Conservation (phyloP, 345 rosid species). For the Noccaea caerulescens region DNA sequence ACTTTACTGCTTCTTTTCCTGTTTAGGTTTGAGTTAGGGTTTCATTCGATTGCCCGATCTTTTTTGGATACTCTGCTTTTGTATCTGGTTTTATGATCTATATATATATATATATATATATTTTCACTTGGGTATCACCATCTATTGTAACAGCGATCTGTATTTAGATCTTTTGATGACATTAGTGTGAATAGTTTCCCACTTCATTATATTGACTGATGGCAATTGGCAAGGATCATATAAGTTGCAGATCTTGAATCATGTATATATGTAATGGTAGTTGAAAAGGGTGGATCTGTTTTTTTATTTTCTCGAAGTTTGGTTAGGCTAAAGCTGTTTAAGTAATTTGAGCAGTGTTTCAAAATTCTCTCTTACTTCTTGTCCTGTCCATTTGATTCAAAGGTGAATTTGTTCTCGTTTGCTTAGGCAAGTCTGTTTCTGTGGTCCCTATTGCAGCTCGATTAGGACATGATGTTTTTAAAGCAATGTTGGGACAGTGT, state of each 20-base stretch:
- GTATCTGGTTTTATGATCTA: not conserved
- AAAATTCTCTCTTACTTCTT: not conserved
- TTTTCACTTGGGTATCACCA: not conserved
- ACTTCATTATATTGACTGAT: not conserved
- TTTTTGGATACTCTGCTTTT: not conserved
- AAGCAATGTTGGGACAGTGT: not conserved
- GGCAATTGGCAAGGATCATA: constrained; percentile 14
- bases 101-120: not conserved
- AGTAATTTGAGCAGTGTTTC: not conserved
- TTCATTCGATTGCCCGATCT: constrained; percentile 21
- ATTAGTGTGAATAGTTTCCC: not conserved
- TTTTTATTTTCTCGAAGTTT: not conserved
- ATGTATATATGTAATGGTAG: not conserved
- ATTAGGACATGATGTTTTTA: not conserved
- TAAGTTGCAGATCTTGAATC: constrained; percentile 15
- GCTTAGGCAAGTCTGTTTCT: not conserved
- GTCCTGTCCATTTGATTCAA: constrained; percentile 3
- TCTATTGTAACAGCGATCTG: constrained; percentile 11
- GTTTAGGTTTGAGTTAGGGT: constrained; percentile 3
- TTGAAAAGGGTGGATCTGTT: constrained; percentile 13
- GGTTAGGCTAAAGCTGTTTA: constrained; percentile 7
- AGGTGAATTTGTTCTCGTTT: constrained; percentile 17
- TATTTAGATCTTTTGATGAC: not conserved
- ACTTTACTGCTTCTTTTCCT: constrained; percentile 1
- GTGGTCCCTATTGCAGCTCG: not conserved